Evolutionary conservation across 2,329 filamentous ascomycete genomes (phyloP), one percentile per base, ranked within the genome.

Genomic region (Penicillium olsonii): DNA sequence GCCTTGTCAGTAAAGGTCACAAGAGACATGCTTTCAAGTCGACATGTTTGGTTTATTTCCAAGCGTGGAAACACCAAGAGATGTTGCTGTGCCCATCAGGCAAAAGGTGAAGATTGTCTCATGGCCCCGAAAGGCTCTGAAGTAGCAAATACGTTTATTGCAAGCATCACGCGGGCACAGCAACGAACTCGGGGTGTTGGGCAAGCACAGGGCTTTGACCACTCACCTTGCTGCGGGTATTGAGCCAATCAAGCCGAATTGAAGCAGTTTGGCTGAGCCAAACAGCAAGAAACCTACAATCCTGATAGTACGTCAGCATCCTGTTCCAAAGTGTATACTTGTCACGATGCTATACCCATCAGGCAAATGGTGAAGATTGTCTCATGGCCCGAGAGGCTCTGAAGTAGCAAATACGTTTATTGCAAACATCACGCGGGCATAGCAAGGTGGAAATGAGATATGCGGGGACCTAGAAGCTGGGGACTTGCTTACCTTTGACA

Each of bases 371-470:
- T 92, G 88, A 88, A 84, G 83, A 79, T 95, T 85, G 90, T 99
- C 92, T 99, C 94, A 97, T 96, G 77, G 90, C 84, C 42, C 75
- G 76, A 77, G 79, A 70, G 84, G 90, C 91, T 99, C 94, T 96
- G 92, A 97, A 99, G 94, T 97, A 97, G 94, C 94, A 97, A 97
- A 97, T 97, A 97, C 92, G 90, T 91, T 80, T 73, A 84, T 87
- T 35, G 85, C 84, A 88, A 87, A 83, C 92, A 97, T 97, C 92
- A 91, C 94, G 75, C 84, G 80, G 80, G 74, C 42, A 50, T 12
- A 45, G 42, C 42, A 15, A 35, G 31, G 9, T 17, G 7, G 8
- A 5, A 8, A 18, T 18, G 12, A n/a, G 12, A 31, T 31, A 8
- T 24, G 22, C 8, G 8, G 8, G 22, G 8, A 24, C n/a, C n/a